Base-by-base conservation (phyloP, 768 basidiomycete species). In the Bullera alba region DNA sequence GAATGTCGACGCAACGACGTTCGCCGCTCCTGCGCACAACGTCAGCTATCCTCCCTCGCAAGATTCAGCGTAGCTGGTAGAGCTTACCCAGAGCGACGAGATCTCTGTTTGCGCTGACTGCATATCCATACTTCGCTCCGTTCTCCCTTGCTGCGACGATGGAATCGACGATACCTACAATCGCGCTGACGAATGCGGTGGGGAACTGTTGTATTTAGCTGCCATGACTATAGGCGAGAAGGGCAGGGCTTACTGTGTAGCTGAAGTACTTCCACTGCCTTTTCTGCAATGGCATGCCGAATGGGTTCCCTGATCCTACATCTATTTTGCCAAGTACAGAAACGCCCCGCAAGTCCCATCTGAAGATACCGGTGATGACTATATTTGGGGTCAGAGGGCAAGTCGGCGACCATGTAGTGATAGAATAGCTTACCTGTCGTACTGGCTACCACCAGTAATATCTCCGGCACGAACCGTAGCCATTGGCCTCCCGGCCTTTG, bases 61-160 rank as follows among this genome's bases (percentile, higher is more conserved):
- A 8, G 38, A 19, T 8, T 39, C 8, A 21, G 19, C 38, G 21
- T 8, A 52, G 4, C n/a, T n/a, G n/a, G n/a, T 3, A 28, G 12
- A n/a, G 22, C 69, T 48, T 17, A 70, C 76, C 90, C 16, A 99
- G 76, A 0, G 95, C 95, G 22, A 96, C 92, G 1, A 97, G 78
- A 66, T 99, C 95, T 25, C 95, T 84, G 68, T 97, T 99, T 0
- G 91, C 89, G 56, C 83, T 86, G 56, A 97, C 86, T 0, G 86
- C 80, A 69, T 96, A 84, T 2, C 87, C 86, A 64, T 84, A 96
- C 12, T 83, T 83, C 3, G 82, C 79, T 0, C 82, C 82, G 53
- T 86, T 92, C 69, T 96, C 91, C 64, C 97, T 95, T 2, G 93
- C 93, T 0, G 91, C 87, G 2, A 91, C 89, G 54, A 95, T 90